Conservation (phyloP, 345 rosid species). For the Carallia brachiata region DNA sequence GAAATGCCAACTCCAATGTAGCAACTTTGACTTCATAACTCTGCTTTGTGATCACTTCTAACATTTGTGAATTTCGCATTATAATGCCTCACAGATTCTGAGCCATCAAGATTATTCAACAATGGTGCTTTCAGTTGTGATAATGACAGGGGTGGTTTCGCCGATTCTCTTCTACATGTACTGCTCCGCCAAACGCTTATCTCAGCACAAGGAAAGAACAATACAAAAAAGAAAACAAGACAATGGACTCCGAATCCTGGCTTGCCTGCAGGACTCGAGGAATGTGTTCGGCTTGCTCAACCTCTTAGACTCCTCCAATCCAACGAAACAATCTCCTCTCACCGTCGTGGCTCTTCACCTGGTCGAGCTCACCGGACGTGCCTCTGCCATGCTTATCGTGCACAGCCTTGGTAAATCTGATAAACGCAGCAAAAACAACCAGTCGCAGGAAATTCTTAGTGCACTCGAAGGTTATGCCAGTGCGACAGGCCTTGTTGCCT, state of each 20-base stretch:
- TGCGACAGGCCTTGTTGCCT: constrained; percentile 22
- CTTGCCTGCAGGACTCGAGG: constrained; percentile 43
- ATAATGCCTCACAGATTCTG: constrained; percentile 30
- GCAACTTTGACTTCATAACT: too few species aligned
- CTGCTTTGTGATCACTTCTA: background rate
- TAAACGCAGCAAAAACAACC: constrained; percentile 21
- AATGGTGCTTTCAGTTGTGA: constrained; percentile 34
- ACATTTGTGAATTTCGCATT: background rate
- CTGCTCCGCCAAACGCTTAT: constrained; percentile 29
- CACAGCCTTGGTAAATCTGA: constrained; percentile 26
- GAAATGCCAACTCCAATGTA: too few species aligned
- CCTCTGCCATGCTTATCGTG: constrained; percentile 64
- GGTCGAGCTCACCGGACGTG: constrained; percentile 56
- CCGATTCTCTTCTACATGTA: constrained; percentile 38
- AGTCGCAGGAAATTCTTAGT: constrained; percentile 44
- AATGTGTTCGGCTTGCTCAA: constrained; percentile 45
- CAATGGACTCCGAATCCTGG: constrained; percentile 46
- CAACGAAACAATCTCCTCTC: constrained; percentile 55
- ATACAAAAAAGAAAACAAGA: constrained; percentile 40
- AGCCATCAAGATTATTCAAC: constrained; percentile 35
- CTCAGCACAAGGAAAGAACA: constrained; percentile 36
- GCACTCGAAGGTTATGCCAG: constrained; percentile 38
- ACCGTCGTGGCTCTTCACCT: constrained; percentile 50
- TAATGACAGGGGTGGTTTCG: constrained; percentile 37
- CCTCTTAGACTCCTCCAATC: constrained; percentile 50